Conservation (phyloP, 2,329 filamentous ascomycete genomes). For the Ascochyta rabiei region DNA sequence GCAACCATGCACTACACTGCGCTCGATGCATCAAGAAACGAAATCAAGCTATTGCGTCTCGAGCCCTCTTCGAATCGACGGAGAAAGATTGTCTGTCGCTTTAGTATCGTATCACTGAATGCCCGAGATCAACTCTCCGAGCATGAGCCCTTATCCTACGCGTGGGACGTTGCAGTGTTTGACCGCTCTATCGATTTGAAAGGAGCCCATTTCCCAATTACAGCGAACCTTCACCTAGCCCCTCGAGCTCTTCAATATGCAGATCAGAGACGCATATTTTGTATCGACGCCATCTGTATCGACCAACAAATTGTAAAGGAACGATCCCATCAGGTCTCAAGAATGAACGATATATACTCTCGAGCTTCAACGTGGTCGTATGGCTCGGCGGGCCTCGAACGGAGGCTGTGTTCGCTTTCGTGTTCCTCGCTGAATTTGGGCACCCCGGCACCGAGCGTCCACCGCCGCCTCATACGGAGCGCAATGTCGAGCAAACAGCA, state of each 20-base stretch:
- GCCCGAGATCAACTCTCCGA: neutral
- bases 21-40: conserved; percentile 1
- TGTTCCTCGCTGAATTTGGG: conserved; percentile 3
- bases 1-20: conserved; percentile 10
- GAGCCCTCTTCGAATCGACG: conserved; percentile 2
- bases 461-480: neutral
- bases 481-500: neutral
- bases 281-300: conserved; percentile 21
- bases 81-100: neutral
- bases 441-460: neutral
- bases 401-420: conserved; percentile 5
- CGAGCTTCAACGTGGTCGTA: conserved; percentile 3
- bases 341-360: conserved; percentile 13
- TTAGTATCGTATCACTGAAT: neutral
- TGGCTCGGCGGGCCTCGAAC: conserved; percentile 10
- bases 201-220: conserved; percentile 1
- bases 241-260: conserved; percentile 8
- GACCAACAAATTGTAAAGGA: conserved; percentile 14
- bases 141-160: conserved; percentile 10
- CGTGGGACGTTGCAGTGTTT: conserved; percentile 4
- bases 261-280: conserved; percentile 6
- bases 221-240: conserved; percentile 9
- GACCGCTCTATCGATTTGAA: neutral
- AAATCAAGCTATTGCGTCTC: conserved; percentile 6
- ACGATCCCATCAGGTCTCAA: conserved; percentile 10